Conservation (phyloP, 2,329 filamentous ascomycete genomes). For the Colletotrichum horii region DNA sequence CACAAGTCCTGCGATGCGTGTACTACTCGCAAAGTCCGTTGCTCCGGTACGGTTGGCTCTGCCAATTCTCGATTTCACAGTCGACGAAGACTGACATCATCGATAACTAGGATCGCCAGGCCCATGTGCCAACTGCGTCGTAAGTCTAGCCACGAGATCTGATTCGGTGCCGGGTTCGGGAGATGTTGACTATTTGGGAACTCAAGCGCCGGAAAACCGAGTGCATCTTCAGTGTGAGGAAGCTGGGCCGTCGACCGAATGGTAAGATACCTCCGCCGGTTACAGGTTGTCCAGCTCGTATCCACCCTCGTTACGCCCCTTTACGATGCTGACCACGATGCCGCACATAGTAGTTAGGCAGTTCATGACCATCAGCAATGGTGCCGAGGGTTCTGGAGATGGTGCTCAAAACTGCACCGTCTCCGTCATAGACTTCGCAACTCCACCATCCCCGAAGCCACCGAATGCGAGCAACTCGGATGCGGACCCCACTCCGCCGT, state of each 20-base stretch:
- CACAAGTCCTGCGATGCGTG: conserved; percentile 42
- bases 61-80: not conserved
- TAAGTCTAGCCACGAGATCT: not conserved
- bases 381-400: not conserved
- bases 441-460: not conserved
- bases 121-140: conserved; percentile 33
- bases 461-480: not conserved
- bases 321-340: not conserved
- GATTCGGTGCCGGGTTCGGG: not conserved
- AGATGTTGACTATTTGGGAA: not conserved
- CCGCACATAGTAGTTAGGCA: conserved; percentile 11
- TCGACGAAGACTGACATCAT: not conserved
- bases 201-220: conserved; percentile 18
- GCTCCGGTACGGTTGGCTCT: conserved; percentile 31
- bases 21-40: conserved; percentile 44
- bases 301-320: not conserved
- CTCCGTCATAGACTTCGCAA: conserved; percentile 11
- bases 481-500: not conserved
- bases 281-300: not conserved
- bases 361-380: not conserved
- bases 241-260: conserved; percentile 25
- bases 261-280: conserved; percentile 9
- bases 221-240: conserved; percentile 30
- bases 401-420: not conserved
- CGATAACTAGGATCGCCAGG: not conserved